phyloP scores from a whole-genome alignment of 257 asterid genomes.

The Solanum megistacrolobum region DNA sequence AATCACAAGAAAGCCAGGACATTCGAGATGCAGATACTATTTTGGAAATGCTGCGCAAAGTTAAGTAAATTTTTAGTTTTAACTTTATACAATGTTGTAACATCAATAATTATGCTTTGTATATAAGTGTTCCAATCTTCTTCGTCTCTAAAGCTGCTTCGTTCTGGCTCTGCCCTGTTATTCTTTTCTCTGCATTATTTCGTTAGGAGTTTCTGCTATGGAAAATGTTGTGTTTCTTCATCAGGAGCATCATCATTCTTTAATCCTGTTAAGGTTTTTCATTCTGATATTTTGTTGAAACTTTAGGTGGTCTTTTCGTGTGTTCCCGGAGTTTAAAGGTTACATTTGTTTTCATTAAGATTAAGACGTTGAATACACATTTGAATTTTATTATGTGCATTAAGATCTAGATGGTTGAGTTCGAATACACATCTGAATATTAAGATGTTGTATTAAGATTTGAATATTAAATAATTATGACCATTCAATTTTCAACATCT shows the following conservation, averaged over 20 bases:
- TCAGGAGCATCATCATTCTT: not conserved
- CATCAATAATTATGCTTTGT: not conserved
- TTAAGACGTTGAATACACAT: not conserved
- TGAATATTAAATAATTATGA: too few species aligned
- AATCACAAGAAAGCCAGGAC: slow-evolving; percentile 63
- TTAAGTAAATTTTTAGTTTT: not conserved
- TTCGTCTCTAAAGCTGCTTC: not conserved
- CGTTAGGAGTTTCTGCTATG: not conserved
- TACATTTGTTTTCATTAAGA: not conserved
- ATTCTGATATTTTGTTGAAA: not conserved
- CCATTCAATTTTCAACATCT: not conserved
- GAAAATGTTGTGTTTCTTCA: not conserved
- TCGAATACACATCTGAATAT: not conserved
- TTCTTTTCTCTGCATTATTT: not conserved
- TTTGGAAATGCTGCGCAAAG: slow-evolving; percentile 25
- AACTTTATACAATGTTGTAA: not conserved
- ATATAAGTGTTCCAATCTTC: not conserved
- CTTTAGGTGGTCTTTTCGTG: not conserved
- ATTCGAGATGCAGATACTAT: slow-evolving; percentile 33
- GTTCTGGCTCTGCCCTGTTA: not conserved
- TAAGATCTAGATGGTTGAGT: not conserved
- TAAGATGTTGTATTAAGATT: not conserved
- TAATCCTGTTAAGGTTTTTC: not conserved
- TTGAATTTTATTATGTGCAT: not conserved
- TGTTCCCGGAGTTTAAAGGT: too few species aligned